Evolutionary conservation across 805 yeast species (phyloP), one percentile per base, ranked within the genome.

Genomic region (Pichia phayaonensis): DNA sequence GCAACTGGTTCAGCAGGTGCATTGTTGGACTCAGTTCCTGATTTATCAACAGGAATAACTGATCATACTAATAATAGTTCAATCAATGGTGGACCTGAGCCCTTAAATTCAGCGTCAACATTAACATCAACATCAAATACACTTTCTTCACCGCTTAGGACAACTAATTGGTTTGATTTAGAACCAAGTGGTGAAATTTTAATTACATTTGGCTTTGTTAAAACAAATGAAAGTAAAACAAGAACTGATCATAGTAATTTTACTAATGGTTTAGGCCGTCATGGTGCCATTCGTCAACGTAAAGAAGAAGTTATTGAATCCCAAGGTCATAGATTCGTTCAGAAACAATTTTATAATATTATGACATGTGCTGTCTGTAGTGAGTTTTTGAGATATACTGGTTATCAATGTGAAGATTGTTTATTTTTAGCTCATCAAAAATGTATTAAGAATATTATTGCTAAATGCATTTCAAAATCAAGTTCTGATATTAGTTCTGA

Each of bases 321-420:
- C 60, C 95, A 89, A 64, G 99, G 99, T 18, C 99, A 94, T 70
- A 95, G 89, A 67, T 94, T 94, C 70, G 95, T 88, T 42, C 96
- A 88, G 66, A 92, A 88, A 60, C 96, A 90, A 64, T 90, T 90
- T 64, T 94, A 94, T 75, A 88, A 87, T 59, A 88, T 94, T 62
- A 92, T 94, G 97, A 81, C 94, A 58, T 94, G 99, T 72, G 97
- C 98, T 1, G 79, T 90, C 54, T 94, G 99, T 76, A 96, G 96
- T 6, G 98, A 94, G 54, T 94, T 94, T 64, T 73, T 94, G 57
- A 81, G 95, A 56, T 84, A 90, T 57, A 78, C 86, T n/a, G 94
- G 94, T 8, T 85, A 72, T 62, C 95, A 86, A 67, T 86, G 95
- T 70, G 90, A 85, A 64, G 94, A 86, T 61, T 86, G 95, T 73